A percentile compares a stretch with the other conserved stretches of the same genome.
Conservation (phyloP, 2,329 filamentous ascomycete genomes). For the Aspergillus proliferans region DNA sequence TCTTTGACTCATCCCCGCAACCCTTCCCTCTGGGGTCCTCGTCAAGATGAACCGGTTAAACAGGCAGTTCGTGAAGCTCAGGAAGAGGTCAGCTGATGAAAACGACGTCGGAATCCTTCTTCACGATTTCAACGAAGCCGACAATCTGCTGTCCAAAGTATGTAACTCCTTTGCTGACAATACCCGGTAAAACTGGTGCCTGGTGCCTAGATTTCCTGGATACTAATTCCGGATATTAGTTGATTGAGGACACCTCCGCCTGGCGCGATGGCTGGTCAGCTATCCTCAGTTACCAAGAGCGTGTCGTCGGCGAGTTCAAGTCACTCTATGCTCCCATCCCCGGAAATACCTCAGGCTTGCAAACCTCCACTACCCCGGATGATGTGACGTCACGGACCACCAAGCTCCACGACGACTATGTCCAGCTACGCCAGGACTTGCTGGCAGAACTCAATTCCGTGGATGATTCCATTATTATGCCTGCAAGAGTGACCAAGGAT, state of each 20-base stretch:
- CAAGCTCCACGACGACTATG: constrained; percentile 60
- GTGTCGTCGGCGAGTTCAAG: constrained; percentile 62
- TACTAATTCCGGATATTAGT: constrained; percentile 41
- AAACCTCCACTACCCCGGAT: constrained; percentile 56
- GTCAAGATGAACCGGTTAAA: constrained; percentile 50
- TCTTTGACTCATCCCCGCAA: neutral
- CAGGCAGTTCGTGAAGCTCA: constrained; percentile 66
- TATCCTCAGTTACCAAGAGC: constrained; percentile 63
- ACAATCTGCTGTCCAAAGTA: constrained; percentile 67
- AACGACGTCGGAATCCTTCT: constrained; percentile 68
- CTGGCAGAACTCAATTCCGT: constrained; percentile 65
- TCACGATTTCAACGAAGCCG: constrained; percentile 73
- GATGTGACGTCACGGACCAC: constrained; percentile 59
- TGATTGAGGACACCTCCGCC: constrained; percentile 66
- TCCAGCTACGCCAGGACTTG: constrained; percentile 65
- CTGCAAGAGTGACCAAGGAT: constrained; percentile 63
- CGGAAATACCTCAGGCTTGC: constrained; percentile 52
- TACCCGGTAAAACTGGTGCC: neutral
- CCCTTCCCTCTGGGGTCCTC: neutral
- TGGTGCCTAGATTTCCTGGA: constrained; percentile 2
- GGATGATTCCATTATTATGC: constrained; percentile 62
- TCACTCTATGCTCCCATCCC: constrained; percentile 70
- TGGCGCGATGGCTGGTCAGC: constrained; percentile 75
- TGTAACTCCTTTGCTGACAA: constrained; percentile 13
- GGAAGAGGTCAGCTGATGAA: constrained; percentile 66